Evolutionary conservation across 2,329 filamentous ascomycete genomes (phyloP), one percentile per base, ranked within the genome.

Genomic region (Beauveria australis): DNA sequence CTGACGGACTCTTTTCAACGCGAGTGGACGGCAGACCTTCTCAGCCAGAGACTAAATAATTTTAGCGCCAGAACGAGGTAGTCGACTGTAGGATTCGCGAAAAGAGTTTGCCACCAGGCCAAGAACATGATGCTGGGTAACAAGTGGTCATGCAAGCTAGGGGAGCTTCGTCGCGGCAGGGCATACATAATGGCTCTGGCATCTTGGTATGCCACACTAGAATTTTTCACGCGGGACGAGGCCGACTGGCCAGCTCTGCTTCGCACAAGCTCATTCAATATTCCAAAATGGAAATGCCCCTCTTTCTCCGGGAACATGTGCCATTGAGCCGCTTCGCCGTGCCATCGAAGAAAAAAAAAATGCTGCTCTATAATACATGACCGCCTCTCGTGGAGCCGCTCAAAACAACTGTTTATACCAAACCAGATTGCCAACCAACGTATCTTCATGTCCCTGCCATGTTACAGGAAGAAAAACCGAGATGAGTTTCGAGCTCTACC

Each of bases 381-480:
- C 19, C 43, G 7, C 56, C 56, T 14, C 47, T 19, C 19, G n/a
- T 18, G 14, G 3, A 28, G 43, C 52, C 47, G 18, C 56, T n/a
- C 16, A 22, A 52, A 19, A 46, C 19, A 22, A n/a, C 19, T 40
- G 12, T 24, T 14, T 24, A 14, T 10, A 53, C 43, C 46, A 24
- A 41, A 22, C 56, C 24, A 19, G 10, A 24, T 43, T 47, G 44
- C 37, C 43, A 41, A 55, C 30, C 33, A 18, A 19, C 44, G 24
- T n/a, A 47, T 41, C 57, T 22, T 19, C 47, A 60, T 37, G 30
- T 26, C 46, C 51, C 44, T 59, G 55, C 56, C 64, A 41, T 64
- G 48, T 64, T 65, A 61, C 63, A 64, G 63, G 57, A 59, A 51
- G 26, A 19, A 19, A 61, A 64, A n/a, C 44, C 46, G 56, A 53